Conservation (phyloP, 768 basidiomycete species). For the Agaricus bisporus region DNA sequence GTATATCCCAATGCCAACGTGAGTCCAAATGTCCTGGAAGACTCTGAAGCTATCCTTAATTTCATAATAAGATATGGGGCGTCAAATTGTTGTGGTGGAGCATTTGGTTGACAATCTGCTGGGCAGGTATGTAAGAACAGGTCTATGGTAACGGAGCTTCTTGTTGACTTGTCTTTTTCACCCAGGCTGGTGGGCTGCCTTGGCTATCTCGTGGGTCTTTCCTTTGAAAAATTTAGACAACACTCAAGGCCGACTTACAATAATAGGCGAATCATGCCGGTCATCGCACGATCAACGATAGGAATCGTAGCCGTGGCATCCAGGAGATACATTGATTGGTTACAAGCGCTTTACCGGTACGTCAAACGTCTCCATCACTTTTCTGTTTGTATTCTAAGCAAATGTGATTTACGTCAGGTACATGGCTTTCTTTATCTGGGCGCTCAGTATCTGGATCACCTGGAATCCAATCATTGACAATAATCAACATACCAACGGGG, state of each 20-base stretch:
- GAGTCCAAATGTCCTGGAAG: conserved; percentile 16
- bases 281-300: conserved; percentile 52
- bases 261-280: conserved; percentile 41
- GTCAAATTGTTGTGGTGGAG: conserved; percentile 72
- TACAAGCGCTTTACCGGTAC: conserved; percentile 57
- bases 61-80: conserved; percentile 42
- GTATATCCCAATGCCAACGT: conserved; percentile 44
- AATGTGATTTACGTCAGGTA: conserved; percentile 28
- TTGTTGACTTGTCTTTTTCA: conserved; percentile 3
- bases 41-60: not conserved
- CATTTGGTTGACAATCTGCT: conserved; percentile 75
- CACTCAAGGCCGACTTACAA: conserved; percentile 16
- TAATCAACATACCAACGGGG: conserved; percentile 27
- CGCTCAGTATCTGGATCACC: conserved; percentile 58
- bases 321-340: conserved; percentile 76
- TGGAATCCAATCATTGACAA: conserved; percentile 63
- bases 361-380: conserved; percentile 10
- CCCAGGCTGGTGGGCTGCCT: conserved; percentile 74
- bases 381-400: not conserved
- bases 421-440: conserved; percentile 66
- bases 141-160: not conserved
- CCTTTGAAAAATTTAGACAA: not conserved
- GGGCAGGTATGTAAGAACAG: conserved; percentile 48
- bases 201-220: conserved; percentile 55
- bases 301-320: conserved; percentile 69